A percentile compares a stretch with the other conserved stretches of the same genome.
phyloP scores from a whole-genome alignment of 116 monocot genomes.

The Papilionanthe hybrid region DNA sequence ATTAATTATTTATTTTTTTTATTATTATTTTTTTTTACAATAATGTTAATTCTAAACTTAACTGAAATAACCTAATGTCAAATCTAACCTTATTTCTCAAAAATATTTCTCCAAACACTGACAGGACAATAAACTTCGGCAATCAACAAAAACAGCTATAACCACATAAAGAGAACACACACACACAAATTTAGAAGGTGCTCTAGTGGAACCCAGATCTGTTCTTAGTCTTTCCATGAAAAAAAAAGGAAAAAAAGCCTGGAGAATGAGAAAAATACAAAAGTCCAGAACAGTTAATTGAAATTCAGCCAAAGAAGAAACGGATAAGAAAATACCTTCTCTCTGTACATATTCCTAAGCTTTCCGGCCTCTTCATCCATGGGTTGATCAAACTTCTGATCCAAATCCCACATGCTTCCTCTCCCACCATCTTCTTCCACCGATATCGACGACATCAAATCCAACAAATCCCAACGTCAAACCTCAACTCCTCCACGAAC shows the following conservation, averaged over 20 bases:
- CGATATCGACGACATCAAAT: constrained; percentile 37
- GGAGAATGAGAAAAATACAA: too few species aligned
- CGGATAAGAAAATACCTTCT: constrained; percentile 44
- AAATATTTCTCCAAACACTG: background rate
- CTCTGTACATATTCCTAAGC: constrained; percentile 64
- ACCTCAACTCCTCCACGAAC: background rate
- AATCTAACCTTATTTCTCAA: background rate
- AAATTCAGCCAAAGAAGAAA: constrained; percentile 4
- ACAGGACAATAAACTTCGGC: background rate
- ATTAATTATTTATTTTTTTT: too few species aligned
- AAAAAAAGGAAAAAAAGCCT: too few species aligned
- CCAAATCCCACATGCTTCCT: constrained; percentile 81
- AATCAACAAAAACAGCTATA: too few species aligned
- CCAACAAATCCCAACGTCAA: background rate
- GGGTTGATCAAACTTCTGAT: constrained; percentile 84
- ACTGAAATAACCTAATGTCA: background rate
- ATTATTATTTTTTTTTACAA: too few species aligned
- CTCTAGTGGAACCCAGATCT: too few species aligned
- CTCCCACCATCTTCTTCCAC: constrained; percentile 24
- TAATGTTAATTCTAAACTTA: too few species aligned
- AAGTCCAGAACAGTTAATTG: background rate
- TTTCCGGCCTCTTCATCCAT: constrained; percentile 91
- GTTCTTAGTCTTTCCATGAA: too few species aligned
- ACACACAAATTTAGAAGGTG: too few species aligned
- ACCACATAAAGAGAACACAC: too few species aligned